Conservation (phyloP, 31 red algal genomes). For the Porphyra umbilicalis region DNA sequence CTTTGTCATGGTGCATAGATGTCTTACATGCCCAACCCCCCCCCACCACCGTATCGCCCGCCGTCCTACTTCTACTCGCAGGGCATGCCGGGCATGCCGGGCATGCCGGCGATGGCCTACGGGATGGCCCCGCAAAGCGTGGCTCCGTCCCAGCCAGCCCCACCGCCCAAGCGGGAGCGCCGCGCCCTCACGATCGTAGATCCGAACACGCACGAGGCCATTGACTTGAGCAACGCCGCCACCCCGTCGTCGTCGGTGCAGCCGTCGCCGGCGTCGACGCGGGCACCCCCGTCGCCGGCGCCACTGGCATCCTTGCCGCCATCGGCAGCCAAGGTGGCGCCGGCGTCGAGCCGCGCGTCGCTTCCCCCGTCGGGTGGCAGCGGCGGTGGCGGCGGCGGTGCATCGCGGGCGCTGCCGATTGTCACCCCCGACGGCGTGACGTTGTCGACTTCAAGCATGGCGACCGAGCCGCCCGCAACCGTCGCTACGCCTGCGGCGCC, state of each 20-base stretch:
- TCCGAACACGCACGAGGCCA: slow-evolving; percentile 11
- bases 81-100: no score
- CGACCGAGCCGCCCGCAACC: background rate
- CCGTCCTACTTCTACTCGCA: no score
- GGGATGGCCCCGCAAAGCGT: background rate
- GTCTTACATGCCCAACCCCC: no score
- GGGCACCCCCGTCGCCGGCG: background rate
- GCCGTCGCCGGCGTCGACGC: background rate
- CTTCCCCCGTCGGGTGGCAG: background rate
- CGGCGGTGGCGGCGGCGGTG: background rate
- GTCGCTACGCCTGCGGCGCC: background rate
- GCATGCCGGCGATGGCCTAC: background rate
- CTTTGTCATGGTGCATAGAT: no score
- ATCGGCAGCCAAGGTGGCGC: background rate
- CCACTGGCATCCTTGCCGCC: no score
- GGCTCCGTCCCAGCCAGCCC: background rate
- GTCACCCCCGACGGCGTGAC: background rate
- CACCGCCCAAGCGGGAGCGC: slow-evolving; percentile 8
- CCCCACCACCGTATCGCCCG: no score
- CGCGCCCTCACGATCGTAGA: slow-evolving; percentile 7
- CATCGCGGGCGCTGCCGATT: background rate
- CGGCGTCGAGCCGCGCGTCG: background rate
- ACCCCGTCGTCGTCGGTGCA: background rate
- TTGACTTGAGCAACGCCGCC: slow-evolving; percentile 2
- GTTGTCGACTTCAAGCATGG: background rate